Percentiles rank a stretch among this genome's conserved stretches.
phyloP scores from a whole-genome alignment of 176 grass and related monocot genomes.

The Zizania latifolia region DNA sequence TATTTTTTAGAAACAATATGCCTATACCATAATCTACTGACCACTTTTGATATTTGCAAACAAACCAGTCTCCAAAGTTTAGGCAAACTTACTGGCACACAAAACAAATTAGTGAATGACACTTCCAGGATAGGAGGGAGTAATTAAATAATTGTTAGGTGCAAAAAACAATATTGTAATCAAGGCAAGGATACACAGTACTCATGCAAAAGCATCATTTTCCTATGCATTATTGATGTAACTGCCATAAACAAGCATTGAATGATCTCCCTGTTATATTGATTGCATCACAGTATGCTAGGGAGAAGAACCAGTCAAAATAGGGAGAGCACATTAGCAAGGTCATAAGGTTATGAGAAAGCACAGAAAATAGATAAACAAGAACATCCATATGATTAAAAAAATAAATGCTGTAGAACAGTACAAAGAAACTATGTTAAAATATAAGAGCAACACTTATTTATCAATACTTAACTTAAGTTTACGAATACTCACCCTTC shows the following conservation, averaged over 20 bases:
- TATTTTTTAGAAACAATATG: neutral
- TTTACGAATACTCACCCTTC: constrained; percentile 59
- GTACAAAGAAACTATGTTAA: neutral
- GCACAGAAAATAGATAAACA: neutral
- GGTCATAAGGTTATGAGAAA: constrained; percentile 1
- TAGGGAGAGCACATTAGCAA: neutral
- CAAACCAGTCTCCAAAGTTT: neutral
- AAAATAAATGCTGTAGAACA: neutral
- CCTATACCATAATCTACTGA: neutral
- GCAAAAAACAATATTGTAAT: neutral
- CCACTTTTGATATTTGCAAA: neutral
- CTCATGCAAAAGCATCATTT: neutral
- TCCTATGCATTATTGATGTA: neutral
- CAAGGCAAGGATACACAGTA: neutral
- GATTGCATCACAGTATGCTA: neutral
- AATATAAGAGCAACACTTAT: constrained; percentile 1
- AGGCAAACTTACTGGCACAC: neutral
- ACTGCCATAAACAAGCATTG: neutral
- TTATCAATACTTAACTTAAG: neutral
- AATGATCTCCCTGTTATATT: constrained; percentile 12
- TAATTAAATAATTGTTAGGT: neutral
- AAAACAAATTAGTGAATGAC: neutral
- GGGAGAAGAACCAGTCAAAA: neutral
- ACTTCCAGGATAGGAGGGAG: neutral
- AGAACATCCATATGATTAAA: constrained; percentile 13